Evolutionary conservation across 345 rosid species (phyloP).

Genomic region (Eucalyptus fibrosa): DNA sequence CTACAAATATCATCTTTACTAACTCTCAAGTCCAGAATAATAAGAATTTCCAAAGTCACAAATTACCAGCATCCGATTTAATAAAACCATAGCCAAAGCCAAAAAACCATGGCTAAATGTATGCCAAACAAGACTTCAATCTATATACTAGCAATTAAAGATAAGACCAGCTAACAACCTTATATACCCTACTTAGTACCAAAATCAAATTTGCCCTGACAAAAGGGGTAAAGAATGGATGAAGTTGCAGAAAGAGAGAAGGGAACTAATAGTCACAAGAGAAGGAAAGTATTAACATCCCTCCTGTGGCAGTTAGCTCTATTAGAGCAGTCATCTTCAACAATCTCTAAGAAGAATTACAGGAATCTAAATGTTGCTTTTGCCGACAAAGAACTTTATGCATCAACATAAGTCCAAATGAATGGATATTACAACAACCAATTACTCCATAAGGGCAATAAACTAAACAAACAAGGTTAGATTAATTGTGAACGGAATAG

Average conservation of each 20-base stretch:
- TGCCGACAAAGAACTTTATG: background rate
- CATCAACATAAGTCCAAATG: background rate
- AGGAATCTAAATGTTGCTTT: background rate
- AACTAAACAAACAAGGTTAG: background rate
- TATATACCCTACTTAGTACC: background rate
- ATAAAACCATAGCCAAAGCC: background rate
- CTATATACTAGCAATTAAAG: background rate
- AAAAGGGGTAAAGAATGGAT: background rate
- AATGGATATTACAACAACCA: background rate
- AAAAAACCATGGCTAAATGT: background rate
- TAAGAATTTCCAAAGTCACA: background rate
- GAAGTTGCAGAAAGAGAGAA: background rate
- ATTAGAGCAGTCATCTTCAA: background rate
- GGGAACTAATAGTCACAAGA: background rate
- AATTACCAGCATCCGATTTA: background rate
- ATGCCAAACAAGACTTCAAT: background rate
- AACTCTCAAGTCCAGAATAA: background rate
- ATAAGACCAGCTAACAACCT: background rate
- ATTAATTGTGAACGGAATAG: background rate
- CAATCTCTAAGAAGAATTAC: background rate
- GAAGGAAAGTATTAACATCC: background rate
- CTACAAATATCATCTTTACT: background rate
- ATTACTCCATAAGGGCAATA: background rate
- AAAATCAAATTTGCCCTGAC: background rate
- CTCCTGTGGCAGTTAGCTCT: background rate